Base-by-base conservation (phyloP, 2,329 filamentous ascomycete species). In the Decorospora gaudefroyi region DNA sequence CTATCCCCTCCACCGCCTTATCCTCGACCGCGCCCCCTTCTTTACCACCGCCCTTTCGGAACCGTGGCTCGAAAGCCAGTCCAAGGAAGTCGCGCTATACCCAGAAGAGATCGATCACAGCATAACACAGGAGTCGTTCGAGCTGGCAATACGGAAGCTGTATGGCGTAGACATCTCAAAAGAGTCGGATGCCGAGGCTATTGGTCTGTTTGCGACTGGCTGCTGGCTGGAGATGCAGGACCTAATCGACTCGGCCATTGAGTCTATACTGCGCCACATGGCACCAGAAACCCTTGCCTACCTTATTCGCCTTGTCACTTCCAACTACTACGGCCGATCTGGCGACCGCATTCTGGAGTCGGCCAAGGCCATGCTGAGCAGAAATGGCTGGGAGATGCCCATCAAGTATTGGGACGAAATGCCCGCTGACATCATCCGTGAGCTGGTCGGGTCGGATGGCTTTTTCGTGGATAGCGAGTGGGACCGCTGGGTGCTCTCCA, bases 161-260 rank as follows among this genome's bases (percentile, higher is more conserved):
- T 82, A 82, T 61, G 78, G 78, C 7, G 76, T 73, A 5, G 69
- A 73, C 28, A 72, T 74, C 13, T 62, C 72, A 4, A 65, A 70
- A 15, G 77, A 80, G 46, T 76, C 79, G 49, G 77, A 80, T 39
- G 64, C 66, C 8, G 73, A 80, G 51, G 76, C 78, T n/a, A 67
- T 80, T 22, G 76, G 76, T 9, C 61, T 82, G 3, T 81, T 82
- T 54, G 78, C 78, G 1, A 79, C 77, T 3, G 78, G 74, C 11
- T 80, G 77, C 60, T 82, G 78, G 78, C 69, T 82, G 15, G 78
- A 81, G 50, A 81, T 81, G 77, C 73, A 77, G 30, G 78, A 81
- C 49, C 62, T 81, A 16, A 72, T 81, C 8, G 77, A 81, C 33
- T 71, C 72, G 4, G 75, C 77, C 17, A 77, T 81, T 21, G 76